phyloP scores from a whole-genome alignment of 2,329 filamentous ascomycete species.

The Tolypocladium pustulatum region DNA sequence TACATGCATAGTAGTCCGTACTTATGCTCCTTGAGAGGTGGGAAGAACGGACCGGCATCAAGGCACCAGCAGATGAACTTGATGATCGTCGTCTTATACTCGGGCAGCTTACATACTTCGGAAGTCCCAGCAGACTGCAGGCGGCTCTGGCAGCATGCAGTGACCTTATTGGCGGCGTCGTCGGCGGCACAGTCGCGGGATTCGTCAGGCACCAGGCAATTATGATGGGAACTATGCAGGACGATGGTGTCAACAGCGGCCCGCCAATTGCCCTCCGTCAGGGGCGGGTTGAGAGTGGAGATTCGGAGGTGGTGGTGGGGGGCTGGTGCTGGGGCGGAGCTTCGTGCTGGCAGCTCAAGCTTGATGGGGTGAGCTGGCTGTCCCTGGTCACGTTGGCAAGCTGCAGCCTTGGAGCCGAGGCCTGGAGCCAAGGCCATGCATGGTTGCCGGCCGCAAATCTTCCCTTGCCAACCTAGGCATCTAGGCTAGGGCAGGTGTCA shows the following conservation, averaged over 20 bases:
- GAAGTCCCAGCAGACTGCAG: background rate
- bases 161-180: background rate
- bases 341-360: background rate
- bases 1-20: background rate
- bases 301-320: background rate
- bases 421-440: too few relatives aligned
- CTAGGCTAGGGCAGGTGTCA: too few relatives aligned
- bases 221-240: background rate
- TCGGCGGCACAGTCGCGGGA: background rate
- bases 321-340: background rate
- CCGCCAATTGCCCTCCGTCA: background rate
- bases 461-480: too few relatives aligned
- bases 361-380: background rate
- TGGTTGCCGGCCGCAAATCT: too few relatives aligned
- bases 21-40: background rate
- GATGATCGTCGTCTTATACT: background rate
- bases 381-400: too few relatives aligned
- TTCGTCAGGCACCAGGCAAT: background rate
- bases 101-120: background rate
- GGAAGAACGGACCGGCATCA: background rate
- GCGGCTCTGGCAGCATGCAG: background rate
- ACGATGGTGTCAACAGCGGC: background rate
- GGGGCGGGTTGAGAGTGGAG: background rate
- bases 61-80: background rate
- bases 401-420: too few relatives aligned